Evolutionary conservation across 2,329 filamentous ascomycete genomes (phyloP), one percentile per base, ranked within the genome.

Genomic region (Hypoxylon sp.): DNA sequence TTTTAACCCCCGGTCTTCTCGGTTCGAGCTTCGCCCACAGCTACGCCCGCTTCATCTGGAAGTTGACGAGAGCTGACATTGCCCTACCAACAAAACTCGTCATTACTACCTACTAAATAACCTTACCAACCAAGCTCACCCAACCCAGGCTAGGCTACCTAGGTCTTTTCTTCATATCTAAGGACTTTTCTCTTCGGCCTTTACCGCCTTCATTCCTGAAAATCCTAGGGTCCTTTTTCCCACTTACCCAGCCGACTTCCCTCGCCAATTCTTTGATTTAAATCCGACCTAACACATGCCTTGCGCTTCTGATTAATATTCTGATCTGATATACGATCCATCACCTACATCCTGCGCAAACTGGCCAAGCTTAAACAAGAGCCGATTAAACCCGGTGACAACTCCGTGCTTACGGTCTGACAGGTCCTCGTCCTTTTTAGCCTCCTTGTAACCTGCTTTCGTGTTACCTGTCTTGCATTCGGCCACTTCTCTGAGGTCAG

Each of bases 301-400:
- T 67, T 54, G 39, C 37, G 52, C 63, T 59, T 50, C 60, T 50
- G 54, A 57, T 47, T 59, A n/a, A 31, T 63, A 66, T 67, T 70
- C 67, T 67, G 72, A 69, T 72, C 66, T 69, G 72, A 69, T 70
- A 71, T 67, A 67, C 70, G 70, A 72, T 61, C 39, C 35, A 64
- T 70, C 66, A 71, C 65, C 59, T 44, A 44, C 39, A 8, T 68
- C 60, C 62, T 64, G 72, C 76, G 71, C 65, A 59, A 59, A 75
- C 74, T 62, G 64, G 51, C 60, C 66, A 69, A 48, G 53, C 64
- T 64, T 44, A 62, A 67, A 67, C 48, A 54, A 71, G 66, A 71
- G 66, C 74, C 71, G 70, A 73, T 57, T 66, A 72, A 71, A 73
- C 62, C 74, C 74, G 70, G 62, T 26, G 66, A 64, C 51, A 64